Evolutionary conservation across 1,284 basidiomycete species (phyloP).

Genomic region (Vanrija sp.): DNA sequence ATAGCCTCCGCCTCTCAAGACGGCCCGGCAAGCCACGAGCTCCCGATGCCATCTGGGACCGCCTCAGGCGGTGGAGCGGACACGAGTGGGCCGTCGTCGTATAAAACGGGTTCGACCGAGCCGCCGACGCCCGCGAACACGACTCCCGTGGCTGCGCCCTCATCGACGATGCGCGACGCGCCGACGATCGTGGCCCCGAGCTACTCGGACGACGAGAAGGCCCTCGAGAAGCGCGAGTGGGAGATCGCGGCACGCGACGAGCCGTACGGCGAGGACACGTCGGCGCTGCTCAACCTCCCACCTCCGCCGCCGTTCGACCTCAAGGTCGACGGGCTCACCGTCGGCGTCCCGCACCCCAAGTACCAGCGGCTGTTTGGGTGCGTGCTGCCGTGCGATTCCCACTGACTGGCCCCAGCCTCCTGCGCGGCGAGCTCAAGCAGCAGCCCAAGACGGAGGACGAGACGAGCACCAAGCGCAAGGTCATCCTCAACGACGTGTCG

Average conservation of each 20-base stretch:
- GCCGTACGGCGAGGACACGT: background rate
- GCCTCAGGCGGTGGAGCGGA: no score
- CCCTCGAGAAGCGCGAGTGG: background rate
- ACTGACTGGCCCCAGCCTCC: constrained; percentile 3
- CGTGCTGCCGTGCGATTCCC: background rate
- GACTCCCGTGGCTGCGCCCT: background rate
- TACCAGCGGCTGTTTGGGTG: background rate
- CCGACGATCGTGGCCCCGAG: background rate
- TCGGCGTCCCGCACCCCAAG: constrained; percentile 40
- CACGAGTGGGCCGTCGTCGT: no score
- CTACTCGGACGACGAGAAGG: background rate
- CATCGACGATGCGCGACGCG: background rate
- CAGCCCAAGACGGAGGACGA: constrained; percentile 9
- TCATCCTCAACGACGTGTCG: constrained; percentile 44
- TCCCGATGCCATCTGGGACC: no score
- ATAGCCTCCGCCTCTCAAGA: no score
- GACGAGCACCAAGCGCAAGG: constrained; percentile 15
- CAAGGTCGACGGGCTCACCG: constrained; percentile 37
- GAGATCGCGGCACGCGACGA: background rate
- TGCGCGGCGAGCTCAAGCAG: constrained; percentile 8
- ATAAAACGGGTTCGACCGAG: no score
- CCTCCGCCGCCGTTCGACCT: constrained; percentile 47
- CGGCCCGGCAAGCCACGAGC: no score
- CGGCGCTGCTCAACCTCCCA: constrained; percentile 39
- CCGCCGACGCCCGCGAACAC: no score